These are phyloP conservation scores for Hygrophorus pudorinus DNA, from an alignment of 768 basidiomycete genomes.

Conservation along the genomic window DNA sequence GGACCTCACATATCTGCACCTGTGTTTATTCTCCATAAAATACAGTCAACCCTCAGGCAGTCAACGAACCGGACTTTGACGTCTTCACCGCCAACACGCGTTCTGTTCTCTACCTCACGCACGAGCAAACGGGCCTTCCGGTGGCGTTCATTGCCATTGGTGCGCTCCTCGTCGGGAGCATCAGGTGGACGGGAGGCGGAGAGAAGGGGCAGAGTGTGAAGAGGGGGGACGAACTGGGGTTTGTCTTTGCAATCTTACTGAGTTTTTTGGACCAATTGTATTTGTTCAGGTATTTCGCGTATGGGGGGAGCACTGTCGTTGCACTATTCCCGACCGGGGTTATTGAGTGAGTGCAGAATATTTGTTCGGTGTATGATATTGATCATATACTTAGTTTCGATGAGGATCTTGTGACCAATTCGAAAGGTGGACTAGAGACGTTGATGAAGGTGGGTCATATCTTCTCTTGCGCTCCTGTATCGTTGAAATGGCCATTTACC, in stretches of 20 bases:
- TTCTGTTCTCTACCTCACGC: conserved; percentile 43
- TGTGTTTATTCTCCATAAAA: not conserved
- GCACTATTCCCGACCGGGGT: conserved; percentile 46
- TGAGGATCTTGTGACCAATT: conserved; percentile 48
- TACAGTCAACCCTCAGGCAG: conserved; percentile 67
- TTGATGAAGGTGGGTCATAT: conserved; percentile 46
- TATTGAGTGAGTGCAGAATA: conserved; percentile 27
- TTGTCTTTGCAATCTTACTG: not conserved
- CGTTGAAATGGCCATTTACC: not conserved
- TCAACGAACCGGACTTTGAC: conserved; percentile 56
- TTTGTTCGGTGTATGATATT: not conserved
- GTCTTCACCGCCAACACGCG: conserved; percentile 59
- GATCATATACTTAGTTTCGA: conserved; percentile 34
- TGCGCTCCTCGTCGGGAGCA: conserved; percentile 72
- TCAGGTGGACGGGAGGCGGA: conserved; percentile 50
- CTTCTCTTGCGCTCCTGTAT: not conserved
- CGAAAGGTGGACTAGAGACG: conserved; percentile 50
- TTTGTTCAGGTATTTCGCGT: conserved; percentile 41
- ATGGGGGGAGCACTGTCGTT: conserved; percentile 71
- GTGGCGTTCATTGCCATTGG: conserved; percentile 71
- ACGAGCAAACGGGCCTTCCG: conserved; percentile 30
- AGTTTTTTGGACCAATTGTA: not conserved
- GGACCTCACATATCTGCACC: too few species aligned
- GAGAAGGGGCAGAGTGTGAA: conserved; percentile 33
- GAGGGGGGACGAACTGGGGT: conserved; percentile 56